Conservation (phyloP, 1,284 basidiomycete species). For the Trichosporon sp. region DNA sequence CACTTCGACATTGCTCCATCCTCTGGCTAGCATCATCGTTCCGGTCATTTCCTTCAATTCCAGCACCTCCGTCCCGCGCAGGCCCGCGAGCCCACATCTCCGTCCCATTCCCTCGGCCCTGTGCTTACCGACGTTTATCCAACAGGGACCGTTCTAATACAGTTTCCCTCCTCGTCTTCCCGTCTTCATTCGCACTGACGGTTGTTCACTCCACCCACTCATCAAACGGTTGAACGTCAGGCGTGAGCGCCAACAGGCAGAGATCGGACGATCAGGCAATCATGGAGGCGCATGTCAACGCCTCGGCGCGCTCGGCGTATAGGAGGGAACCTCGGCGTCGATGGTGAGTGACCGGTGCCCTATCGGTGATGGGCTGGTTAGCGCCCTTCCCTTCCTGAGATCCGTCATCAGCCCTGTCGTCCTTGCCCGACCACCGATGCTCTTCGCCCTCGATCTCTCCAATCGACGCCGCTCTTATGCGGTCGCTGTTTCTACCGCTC, state of each 20-base stretch:
- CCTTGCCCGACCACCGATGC: background rate
- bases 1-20: conserved; percentile 4
- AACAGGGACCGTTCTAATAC: background rate
- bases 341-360: background rate
- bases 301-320: background rate
- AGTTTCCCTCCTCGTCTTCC: background rate
- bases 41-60: background rate
- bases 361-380: conserved; percentile 2
- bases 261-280: background rate
- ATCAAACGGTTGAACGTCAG: background rate
- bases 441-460: conserved; percentile 2
- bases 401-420: background rate
- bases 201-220: background rate
- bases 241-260: background rate
- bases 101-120: background rate
- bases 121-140: background rate
- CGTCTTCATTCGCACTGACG: background rate
- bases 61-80: background rate
- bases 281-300: background rate
- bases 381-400: background rate
- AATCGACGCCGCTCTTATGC: background rate
- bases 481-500: background rate
- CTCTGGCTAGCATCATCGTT: background rate
- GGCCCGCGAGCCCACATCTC: background rate
- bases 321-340: conserved; percentile 1